Evolutionary conservation across 768 basidiomycete genomes (phyloP).

Genomic region (Coprinopsis cinerea): DNA sequence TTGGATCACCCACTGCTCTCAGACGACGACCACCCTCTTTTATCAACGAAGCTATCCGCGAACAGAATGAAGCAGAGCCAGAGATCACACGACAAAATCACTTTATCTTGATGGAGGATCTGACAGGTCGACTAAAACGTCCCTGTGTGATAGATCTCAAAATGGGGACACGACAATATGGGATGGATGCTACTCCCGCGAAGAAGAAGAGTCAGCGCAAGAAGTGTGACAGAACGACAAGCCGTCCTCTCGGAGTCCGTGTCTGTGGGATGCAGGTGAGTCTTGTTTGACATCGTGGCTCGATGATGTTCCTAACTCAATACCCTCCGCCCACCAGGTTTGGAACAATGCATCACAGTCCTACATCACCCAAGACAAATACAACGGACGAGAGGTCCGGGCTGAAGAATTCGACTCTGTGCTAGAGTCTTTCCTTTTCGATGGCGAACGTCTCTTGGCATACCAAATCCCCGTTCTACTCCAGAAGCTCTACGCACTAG

Average conservation of each 20-base stretch:
- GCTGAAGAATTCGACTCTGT: slow-evolving; percentile 80
- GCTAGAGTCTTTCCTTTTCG: slow-evolving; percentile 75
- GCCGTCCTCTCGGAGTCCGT: slow-evolving; percentile 81
- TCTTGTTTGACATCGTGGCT: slow-evolving; percentile 2
- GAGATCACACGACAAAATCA: slow-evolving; percentile 84
- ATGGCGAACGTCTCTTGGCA: slow-evolving; percentile 77
- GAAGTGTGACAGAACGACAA: slow-evolving; percentile 96
- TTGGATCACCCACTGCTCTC: slow-evolving; percentile 25
- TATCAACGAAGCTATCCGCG: slow-evolving; percentile 28
- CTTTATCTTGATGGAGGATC: slow-evolving; percentile 98
- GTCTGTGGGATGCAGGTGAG: slow-evolving; percentile 99
- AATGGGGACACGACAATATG: slow-evolving; percentile 99
- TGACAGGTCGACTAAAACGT: slow-evolving; percentile 85
- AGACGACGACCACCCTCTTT: slow-evolving; percentile 20
- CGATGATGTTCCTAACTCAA: slow-evolving; percentile 9
- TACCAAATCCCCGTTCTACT: slow-evolving; percentile 91
- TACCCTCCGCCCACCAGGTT: slow-evolving; percentile 50
- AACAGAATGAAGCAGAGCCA: slow-evolving; percentile 29
- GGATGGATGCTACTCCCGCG: slow-evolving; percentile 82
- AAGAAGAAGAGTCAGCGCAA: slow-evolving; percentile 99
- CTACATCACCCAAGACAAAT: slow-evolving; percentile 94
- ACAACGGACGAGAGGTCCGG: slow-evolving; percentile 86
- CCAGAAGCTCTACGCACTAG: slow-evolving; percentile 90
- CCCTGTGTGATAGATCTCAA: slow-evolving; percentile 98
- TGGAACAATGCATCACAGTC: slow-evolving; percentile 84